phyloP scores from a whole-genome alignment of 2,329 filamentous ascomycete genomes.

The Ceratocystiopsis brevicomis region DNA sequence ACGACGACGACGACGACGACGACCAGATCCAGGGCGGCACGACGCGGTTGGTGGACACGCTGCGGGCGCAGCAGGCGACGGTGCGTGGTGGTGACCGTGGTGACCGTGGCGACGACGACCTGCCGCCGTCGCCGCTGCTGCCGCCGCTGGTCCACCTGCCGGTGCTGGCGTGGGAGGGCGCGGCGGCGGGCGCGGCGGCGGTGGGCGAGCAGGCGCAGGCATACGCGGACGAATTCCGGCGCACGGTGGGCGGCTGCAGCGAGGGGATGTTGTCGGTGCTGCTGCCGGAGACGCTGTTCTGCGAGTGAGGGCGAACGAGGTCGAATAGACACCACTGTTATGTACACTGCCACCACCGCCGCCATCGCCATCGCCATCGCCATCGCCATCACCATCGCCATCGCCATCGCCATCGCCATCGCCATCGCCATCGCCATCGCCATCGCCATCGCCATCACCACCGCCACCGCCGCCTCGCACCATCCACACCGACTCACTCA shows the following conservation, averaged over 20 bases:
- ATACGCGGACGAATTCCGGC: slow-evolving; percentile 41
- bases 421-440: too few species aligned
- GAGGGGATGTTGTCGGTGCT: slow-evolving; percentile 13
- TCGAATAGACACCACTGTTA: too few species aligned
- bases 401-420: too few species aligned
- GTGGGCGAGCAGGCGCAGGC: slow-evolving; percentile 25
- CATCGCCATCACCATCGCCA: too few species aligned
- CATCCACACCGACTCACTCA: too few species aligned
- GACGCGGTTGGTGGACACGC: slow-evolving; percentile 30
- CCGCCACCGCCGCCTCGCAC: too few species aligned
- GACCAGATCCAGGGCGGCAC: slow-evolving; percentile 18
- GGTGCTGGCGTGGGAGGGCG: slow-evolving; percentile 46
- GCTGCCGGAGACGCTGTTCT: slow-evolving; percentile 6
- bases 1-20: slow-evolving; percentile 10
- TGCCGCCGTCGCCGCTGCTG: slow-evolving; percentile 24
- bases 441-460: too few species aligned
- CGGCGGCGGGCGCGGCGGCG: slow-evolving; percentile 19
- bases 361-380: too few species aligned
- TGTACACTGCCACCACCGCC: too few species aligned
- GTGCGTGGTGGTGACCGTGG: too few species aligned
- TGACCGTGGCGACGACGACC: slow-evolving; percentile 30
- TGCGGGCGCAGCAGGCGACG: slow-evolving; percentile 15
- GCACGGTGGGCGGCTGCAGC: slow-evolving; percentile 47
- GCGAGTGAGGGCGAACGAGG: neutral
- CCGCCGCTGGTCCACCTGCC: slow-evolving; percentile 30